Evolutionary conservation across 2,329 filamentous ascomycete genomes (phyloP), one percentile per base, ranked within the genome.

Genomic region (Colletotrichum euphorbiae): DNA sequence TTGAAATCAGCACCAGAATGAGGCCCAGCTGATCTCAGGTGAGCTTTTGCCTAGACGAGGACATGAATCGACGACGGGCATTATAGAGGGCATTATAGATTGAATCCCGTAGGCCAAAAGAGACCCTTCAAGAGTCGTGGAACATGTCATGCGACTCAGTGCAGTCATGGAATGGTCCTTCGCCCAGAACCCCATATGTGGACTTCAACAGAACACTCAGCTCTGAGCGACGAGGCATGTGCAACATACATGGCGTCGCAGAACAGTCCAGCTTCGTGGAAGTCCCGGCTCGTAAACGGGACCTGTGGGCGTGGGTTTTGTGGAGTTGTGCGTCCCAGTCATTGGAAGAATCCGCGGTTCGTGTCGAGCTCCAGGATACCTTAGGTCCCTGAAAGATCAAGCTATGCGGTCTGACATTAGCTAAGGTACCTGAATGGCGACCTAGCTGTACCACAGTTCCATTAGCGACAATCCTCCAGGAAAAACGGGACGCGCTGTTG

Each of bases 371-470:
- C 52, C 52, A 43, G 21, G 13, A 54, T n/a, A n/a, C n/a, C n/a
- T n/a, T n/a, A 56, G 52, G 52, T 56, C n/a, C 19, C 38, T 56
- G 36, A 42, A 28, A 56, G 52, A 43, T 31, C 21, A 42, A 42
- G 19, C 13, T 13, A 33, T 24, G 52, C 38, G 28, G 31, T 31
- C 17, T 13, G 19, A 56, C 21, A 17, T 56, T 40, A 21, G 38
- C 3, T 31, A 12, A n/a, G n/a, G n/a, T n/a, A n/a, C n/a, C n/a
- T n/a, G n/a, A n/a, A 13, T 17, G 17, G 51, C 13, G 13, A 33
- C 21, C 51, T 15, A 13, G 19, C 31, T 21, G 31, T n/a, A n/a
- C n/a, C n/a, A n/a, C n/a, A n/a, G n/a, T n/a, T n/a, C n/a, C n/a
- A n/a, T n/a, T n/a, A n/a, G n/a, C 24, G 28, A 31, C 11, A 6